These are phyloP conservation scores for Metschnikowia continentalis DNA, from an alignment of 805 yeast species.

Conservation along the genomic window DNA sequence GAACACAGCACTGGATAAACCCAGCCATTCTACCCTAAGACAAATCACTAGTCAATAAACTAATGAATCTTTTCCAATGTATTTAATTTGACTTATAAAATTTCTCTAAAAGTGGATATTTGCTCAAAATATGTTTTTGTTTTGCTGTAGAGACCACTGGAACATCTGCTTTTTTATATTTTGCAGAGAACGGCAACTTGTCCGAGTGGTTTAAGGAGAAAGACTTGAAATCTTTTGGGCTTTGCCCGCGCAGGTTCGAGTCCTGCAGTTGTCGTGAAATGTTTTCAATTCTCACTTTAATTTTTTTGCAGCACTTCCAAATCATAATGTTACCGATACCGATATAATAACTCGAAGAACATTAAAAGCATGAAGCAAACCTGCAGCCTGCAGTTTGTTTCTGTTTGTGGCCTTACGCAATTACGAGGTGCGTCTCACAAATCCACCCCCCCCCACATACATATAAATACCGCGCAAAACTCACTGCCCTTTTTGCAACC, in stretches of 20 bases:
- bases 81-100: too few species aligned
- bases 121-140: too few species aligned
- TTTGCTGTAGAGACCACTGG: too few species aligned
- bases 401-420: background rate
- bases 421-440: background rate
- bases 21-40: too few species aligned
- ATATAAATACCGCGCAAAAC: constrained; percentile 1
- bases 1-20: too few species aligned
- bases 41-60: too few species aligned
- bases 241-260: constrained; percentile 24
- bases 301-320: background rate
- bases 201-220: constrained; percentile 19
- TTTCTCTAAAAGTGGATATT: too few species aligned
- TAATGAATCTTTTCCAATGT: too few species aligned
- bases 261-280: constrained; percentile 22
- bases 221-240: constrained; percentile 26
- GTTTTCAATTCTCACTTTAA: background rate
- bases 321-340: background rate
- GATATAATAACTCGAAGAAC: too few species aligned
- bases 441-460: background rate
- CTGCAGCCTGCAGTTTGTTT: background rate
- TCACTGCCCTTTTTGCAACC: constrained; percentile 7
- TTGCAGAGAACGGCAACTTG: too few species aligned
- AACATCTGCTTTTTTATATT: too few species aligned
- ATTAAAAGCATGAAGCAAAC: background rate